A percentile compares a stretch with the other conserved stretches of the same genome.
Conservation (phyloP, 805 yeast species). For the Metschnikowia vanudenii region DNA sequence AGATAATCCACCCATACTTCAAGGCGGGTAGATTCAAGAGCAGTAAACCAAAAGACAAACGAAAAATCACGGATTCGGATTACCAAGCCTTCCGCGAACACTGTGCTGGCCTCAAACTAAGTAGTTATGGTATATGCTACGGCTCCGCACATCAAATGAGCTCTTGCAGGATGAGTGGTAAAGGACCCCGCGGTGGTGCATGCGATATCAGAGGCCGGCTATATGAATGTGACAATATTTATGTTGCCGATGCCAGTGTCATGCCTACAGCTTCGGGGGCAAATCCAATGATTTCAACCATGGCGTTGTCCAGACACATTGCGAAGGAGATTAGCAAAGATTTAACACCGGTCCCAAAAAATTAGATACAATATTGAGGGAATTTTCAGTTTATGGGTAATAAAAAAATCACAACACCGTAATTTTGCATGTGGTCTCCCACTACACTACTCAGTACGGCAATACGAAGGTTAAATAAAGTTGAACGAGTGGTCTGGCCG, state of each 20-base stretch:
- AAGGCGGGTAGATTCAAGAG: constrained; percentile 39
- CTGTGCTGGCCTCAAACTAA: constrained; percentile 28
- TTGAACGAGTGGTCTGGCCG: constrained; percentile 1
- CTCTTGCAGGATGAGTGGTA: constrained; percentile 50
- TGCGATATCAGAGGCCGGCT: constrained; percentile 44
- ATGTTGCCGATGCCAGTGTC: constrained; percentile 49
- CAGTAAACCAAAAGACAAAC: constrained; percentile 33
- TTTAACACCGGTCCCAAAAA: constrained; percentile 26
- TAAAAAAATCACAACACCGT: constrained; percentile 4
- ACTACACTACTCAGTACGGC: constrained; percentile 10
- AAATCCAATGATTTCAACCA: constrained; percentile 51
- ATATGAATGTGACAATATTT: constrained; percentile 48
- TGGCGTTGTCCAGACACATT: constrained; percentile 47
- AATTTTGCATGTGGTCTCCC: constrained; percentile 14
- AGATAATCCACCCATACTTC: constrained; percentile 36
- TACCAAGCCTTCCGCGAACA: constrained; percentile 38
- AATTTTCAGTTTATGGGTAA: no score
- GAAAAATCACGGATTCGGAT: constrained; percentile 43
- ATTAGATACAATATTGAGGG: constrained; percentile 17
- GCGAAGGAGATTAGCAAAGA: constrained; percentile 38
- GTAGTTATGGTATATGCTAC: constrained; percentile 28
- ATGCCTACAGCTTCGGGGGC: constrained; percentile 55
- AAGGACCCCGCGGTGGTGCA: constrained; percentile 44
- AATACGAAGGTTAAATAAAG: neutral
- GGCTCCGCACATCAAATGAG: constrained; percentile 59